These are phyloP conservation scores for Patellaria atrata DNA, from an alignment of 495 filamentous ascomycete genomes.

Conservation along the genomic window DNA sequence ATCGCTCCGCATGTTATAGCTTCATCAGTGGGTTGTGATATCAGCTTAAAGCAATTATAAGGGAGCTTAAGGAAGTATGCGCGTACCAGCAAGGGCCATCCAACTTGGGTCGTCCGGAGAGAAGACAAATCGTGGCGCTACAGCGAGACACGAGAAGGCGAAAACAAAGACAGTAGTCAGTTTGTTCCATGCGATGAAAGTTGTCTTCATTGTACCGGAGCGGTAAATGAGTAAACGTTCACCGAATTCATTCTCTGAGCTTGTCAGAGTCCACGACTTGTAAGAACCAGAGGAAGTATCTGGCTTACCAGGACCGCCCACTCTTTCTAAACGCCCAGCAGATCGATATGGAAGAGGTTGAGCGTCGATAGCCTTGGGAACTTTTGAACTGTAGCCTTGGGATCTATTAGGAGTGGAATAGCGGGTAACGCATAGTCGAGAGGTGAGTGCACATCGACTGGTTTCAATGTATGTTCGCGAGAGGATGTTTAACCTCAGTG, in stretches of 20 bases:
- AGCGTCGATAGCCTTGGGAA: not conserved
- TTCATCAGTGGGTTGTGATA: constrained; percentile 15
- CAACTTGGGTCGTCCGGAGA: constrained; percentile 34
- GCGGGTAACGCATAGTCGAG: too few species aligned
- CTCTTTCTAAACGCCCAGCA: not conserved
- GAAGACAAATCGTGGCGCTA: constrained; percentile 43
- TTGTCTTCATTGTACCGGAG: constrained; percentile 49
- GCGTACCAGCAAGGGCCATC: constrained; percentile 34
- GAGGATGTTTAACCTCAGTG: too few species aligned
- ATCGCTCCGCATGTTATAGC: constrained; percentile 44
- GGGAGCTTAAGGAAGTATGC: not conserved
- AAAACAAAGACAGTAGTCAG: constrained; percentile 58
- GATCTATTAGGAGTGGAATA: not conserved
- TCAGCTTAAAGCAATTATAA: constrained; percentile 2
- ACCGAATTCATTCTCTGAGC: constrained; percentile 25
- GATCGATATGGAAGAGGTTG: not conserved
- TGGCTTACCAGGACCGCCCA: not conserved
- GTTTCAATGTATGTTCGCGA: too few species aligned
- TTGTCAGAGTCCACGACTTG: too few species aligned
- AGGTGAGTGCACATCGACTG: too few species aligned
- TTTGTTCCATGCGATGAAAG: constrained; percentile 54
- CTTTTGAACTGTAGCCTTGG: not conserved
- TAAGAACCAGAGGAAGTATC: constrained; percentile 1
- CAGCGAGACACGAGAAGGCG: constrained; percentile 43
- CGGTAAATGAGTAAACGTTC: constrained; percentile 58